A percentile compares a stretch with the other conserved stretches of the same genome.
Evolutionary conservation across 2,329 filamentous ascomycete species (phyloP).

Genomic region (Lachnum nothofagi): DNA sequence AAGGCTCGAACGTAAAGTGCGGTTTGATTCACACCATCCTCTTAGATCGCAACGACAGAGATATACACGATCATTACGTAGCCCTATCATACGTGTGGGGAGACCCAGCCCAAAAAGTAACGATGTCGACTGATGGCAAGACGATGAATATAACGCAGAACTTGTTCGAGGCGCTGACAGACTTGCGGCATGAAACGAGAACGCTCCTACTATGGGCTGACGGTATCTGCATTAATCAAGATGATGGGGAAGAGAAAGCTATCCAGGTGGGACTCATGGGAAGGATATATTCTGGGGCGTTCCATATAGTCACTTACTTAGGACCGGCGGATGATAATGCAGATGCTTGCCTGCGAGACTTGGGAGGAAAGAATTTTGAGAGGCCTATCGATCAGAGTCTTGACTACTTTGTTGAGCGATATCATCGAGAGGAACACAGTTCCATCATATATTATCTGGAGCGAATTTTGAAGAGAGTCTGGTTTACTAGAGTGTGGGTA

Average conservation of each 20-base stretch:
- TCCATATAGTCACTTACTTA: conserved; percentile 3
- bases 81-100: conserved; percentile 18
- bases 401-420: too few relatives aligned
- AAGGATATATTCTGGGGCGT: conserved; percentile 1
- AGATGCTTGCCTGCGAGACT: not conserved
- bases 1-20: conserved; percentile 5
- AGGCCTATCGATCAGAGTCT: too few relatives aligned
- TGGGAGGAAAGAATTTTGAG: not conserved
- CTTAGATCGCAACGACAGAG: conserved; percentile 1
- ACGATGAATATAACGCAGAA: conserved; percentile 6
- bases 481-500: conserved; percentile 11
- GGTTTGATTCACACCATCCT: conserved; percentile 6
- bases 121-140: conserved; percentile 9
- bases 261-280: conserved; percentile 3
- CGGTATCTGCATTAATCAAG: conserved; percentile 11
- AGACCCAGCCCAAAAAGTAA: not conserved
- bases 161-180: conserved; percentile 10
- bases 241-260: conserved; percentile 12
- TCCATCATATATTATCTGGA: too few relatives aligned
- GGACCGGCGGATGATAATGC: not conserved
- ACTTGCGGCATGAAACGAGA: conserved; percentile 4
- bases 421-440: too few relatives aligned
- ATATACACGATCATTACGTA: conserved; percentile 9
- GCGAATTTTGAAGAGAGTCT: not conserved
- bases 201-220: conserved; percentile 11